Conservation (phyloP, 2,329 filamentous ascomycete species). For the Leptoxyphium fumago region DNA sequence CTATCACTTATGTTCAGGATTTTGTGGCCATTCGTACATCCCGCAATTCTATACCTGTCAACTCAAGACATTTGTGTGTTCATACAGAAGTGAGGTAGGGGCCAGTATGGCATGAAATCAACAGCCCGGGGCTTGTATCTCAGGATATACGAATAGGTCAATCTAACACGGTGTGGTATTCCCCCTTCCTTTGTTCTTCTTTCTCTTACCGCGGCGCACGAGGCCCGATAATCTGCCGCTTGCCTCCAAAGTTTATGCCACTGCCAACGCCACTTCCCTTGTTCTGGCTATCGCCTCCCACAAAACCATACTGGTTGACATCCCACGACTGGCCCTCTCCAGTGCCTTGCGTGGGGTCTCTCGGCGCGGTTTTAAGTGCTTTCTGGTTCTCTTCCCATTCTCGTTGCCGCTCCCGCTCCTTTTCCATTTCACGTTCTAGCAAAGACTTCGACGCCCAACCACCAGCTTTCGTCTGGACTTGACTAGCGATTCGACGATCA, state of each 20-base stretch:
- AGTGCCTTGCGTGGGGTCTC: constrained; percentile 43
- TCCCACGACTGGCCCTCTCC: constrained; percentile 62
- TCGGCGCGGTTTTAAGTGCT: constrained; percentile 42
- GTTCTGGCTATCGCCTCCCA: constrained; percentile 63
- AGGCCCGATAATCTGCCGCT: constrained; percentile 68
- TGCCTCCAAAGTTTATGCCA: constrained; percentile 45
- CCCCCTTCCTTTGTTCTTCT: neutral
- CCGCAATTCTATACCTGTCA: too few relatives aligned
- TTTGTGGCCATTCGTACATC: too few relatives aligned
- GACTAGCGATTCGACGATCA: constrained; percentile 42
- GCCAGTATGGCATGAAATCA: too few relatives aligned
- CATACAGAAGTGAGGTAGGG: too few relatives aligned
- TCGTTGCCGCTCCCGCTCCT: constrained; percentile 58
- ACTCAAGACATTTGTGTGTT: too few relatives aligned
- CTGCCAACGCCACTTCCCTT: constrained; percentile 46
- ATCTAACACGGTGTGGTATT: neutral
- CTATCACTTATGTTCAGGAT: too few relatives aligned
- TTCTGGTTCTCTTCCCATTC: constrained; percentile 70
- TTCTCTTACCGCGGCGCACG: constrained; percentile 42
- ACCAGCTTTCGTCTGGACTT: constrained; percentile 46
- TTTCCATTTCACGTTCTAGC: constrained; percentile 67
- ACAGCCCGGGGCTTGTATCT: constrained; percentile 1
- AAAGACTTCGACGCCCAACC: constrained; percentile 55
- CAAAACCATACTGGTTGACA: constrained; percentile 61
- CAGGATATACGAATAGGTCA: constrained; percentile 2